phyloP scores from a whole-genome alignment of 768 basidiomycete species.

The Chalciporus piperatus region DNA sequence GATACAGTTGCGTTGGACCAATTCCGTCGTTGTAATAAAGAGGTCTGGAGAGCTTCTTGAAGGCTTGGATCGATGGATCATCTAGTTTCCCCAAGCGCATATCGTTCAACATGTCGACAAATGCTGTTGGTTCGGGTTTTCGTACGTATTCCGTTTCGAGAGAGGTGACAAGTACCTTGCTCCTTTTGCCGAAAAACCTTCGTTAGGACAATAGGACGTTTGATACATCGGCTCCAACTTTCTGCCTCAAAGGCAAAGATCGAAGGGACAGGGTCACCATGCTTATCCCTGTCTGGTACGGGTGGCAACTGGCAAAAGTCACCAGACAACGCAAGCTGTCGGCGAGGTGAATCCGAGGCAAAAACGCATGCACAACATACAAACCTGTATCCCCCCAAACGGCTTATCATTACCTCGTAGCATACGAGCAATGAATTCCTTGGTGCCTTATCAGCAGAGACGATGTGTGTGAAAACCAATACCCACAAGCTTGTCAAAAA shows the following conservation, averaged over 20 bases:
- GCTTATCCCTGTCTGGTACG: conserved; percentile 51
- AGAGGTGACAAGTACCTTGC: conserved; percentile 44
- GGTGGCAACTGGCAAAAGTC: conserved; percentile 94
- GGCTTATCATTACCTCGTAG: conserved; percentile 53
- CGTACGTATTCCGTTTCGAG: background rate
- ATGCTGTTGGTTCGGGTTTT: conserved; percentile 36
- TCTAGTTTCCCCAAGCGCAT: conserved; percentile 76
- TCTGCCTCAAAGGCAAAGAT: conserved; percentile 79
- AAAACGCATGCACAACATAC: background rate
- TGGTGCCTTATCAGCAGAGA: conserved; percentile 23
- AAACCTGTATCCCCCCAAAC: conserved; percentile 86
- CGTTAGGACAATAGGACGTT: conserved; percentile 51
- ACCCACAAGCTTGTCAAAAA: conserved; percentile 79
- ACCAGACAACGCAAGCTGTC: conserved; percentile 77
- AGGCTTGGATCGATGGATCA: conserved; percentile 40
- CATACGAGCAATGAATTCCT: conserved; percentile 63
- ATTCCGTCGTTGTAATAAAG: conserved; percentile 70
- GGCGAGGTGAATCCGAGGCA: background rate
- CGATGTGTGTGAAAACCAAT: conserved; percentile 30
- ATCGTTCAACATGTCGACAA: conserved; percentile 83
- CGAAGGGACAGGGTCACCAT: conserved; percentile 47
- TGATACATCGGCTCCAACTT: conserved; percentile 69
- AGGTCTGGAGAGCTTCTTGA: conserved; percentile 53
- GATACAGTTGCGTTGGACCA: conserved; percentile 78
- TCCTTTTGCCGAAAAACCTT: conserved; percentile 89